These are phyloP conservation scores for Sutorius eximius DNA, from an alignment of 1,284 basidiomycete genomes.

Conservation along the genomic window DNA sequence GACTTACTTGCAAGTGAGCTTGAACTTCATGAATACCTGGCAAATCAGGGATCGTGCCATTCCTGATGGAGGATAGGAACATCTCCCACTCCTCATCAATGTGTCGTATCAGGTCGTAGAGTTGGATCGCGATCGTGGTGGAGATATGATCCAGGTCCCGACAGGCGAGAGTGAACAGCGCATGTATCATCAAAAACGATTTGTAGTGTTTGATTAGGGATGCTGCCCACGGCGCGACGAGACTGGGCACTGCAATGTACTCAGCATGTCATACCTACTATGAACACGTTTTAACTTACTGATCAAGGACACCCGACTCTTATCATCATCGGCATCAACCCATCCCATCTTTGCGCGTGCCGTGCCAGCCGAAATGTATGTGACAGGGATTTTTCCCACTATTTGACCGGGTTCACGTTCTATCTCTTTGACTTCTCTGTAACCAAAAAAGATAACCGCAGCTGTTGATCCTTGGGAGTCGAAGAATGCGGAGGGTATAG, in stretches of 20 bases:
- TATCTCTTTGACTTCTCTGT: neutral
- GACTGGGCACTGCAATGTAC: neutral
- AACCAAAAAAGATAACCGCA: neutral
- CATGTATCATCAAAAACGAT: constrained; percentile 11
- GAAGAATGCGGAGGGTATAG: neutral
- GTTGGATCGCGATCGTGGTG: neutral
- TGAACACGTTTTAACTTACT: neutral
- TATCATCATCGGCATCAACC: neutral
- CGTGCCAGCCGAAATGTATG: neutral
- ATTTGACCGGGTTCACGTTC: constrained; percentile 1
- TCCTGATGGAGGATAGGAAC: constrained; percentile 9
- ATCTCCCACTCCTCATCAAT: constrained; percentile 13
- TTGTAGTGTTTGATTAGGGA: constrained; percentile 1
- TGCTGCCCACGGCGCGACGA: constrained; percentile 6
- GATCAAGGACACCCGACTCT: neutral
- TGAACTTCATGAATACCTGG: constrained; percentile 6
- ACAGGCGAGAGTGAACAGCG: constrained; percentile 13
- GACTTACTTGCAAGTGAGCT: constrained; percentile 8
- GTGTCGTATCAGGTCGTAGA: constrained; percentile 12
- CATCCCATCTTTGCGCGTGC: neutral
- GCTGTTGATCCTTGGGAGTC: neutral
- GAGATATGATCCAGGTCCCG: constrained; percentile 2
- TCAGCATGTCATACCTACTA: neutral
- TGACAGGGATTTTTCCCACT: neutral
- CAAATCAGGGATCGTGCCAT: constrained; percentile 12